Percentiles rank a stretch among this genome's conserved stretches.
Evolutionary conservation across 805 yeast genomes (phyloP).

Genomic region (Barnettozyma vustinii): DNA sequence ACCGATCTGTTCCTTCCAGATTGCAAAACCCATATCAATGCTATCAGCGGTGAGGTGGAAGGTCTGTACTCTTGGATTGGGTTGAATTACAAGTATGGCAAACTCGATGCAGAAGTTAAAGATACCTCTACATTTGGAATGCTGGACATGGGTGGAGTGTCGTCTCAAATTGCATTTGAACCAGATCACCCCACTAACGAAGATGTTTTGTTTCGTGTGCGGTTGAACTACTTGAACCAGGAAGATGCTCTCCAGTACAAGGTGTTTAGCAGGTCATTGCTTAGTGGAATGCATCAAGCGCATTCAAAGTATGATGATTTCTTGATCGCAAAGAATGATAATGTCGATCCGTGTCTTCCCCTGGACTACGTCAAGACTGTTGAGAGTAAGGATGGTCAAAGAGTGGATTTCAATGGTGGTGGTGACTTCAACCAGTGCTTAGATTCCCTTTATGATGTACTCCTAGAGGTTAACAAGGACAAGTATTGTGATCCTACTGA

Average conservation of each 20-base stretch:
- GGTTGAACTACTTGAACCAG: constrained; percentile 32
- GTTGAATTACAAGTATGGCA: constrained; percentile 47
- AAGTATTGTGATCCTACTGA: constrained; percentile 22
- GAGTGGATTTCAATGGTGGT: constrained; percentile 38
- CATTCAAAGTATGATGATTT: constrained; percentile 39
- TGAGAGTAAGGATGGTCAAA: constrained; percentile 10
- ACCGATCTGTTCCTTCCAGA: constrained; percentile 55
- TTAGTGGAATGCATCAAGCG: constrained; percentile 60
- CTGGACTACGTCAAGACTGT: constrained; percentile 30
- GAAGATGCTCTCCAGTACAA: constrained; percentile 26
- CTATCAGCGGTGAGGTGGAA: constrained; percentile 60
- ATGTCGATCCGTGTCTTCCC: constrained; percentile 55
- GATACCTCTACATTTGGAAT: constrained; percentile 55
- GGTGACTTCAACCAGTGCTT: constrained; percentile 48
- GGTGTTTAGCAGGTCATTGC: constrained; percentile 49
- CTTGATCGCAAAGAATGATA: constrained; percentile 23
- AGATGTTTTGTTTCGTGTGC: constrained; percentile 41
- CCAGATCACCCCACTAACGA: constrained; percentile 46
- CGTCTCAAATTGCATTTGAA: constrained; percentile 68
- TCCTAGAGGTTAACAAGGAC: constrained; percentile 24
- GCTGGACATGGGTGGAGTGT: constrained; percentile 99
- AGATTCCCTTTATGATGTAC: constrained; percentile 40
- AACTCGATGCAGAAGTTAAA: constrained; percentile 30
- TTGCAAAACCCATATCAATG: constrained; percentile 52
- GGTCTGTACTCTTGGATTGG: constrained; percentile 68